Percentiles rank a stretch among this genome's conserved stretches.
phyloP scores from a whole-genome alignment of 352 stramenopile genomes.

The Globisporangium acanthophoron region DNA sequence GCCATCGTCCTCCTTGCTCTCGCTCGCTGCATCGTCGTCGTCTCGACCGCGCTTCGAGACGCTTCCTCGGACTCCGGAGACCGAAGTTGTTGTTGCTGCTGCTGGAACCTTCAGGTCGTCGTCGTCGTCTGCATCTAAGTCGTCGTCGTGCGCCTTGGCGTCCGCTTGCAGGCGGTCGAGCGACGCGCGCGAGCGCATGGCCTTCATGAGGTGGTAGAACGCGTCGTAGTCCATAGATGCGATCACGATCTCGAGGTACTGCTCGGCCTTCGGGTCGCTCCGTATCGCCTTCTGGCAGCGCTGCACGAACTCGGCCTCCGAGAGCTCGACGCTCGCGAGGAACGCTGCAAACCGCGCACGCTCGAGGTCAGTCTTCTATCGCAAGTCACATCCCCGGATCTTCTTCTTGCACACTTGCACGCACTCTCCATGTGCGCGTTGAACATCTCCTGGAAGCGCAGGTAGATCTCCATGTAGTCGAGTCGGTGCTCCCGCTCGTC shows the following conservation, averaged over 20 bases:
- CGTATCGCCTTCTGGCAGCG: slow-evolving; percentile 51
- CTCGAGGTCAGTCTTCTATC: neutral
- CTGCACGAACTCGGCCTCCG: slow-evolving; percentile 53
- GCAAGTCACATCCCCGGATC: no score
- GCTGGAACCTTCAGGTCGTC: slow-evolving; percentile 3
- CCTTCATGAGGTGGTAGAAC: slow-evolving; percentile 71
- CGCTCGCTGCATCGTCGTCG: neutral
- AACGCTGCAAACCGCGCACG: slow-evolving; percentile 30
- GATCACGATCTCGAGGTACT: slow-evolving; percentile 72
- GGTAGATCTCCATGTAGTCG: slow-evolving; percentile 71
- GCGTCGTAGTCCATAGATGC: slow-evolving; percentile 77
- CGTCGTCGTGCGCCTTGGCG: slow-evolving; percentile 17
- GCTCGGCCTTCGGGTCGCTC: slow-evolving; percentile 46
- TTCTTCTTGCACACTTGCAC: no score
- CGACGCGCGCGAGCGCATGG: slow-evolving; percentile 49
- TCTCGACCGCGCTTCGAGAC: slow-evolving; percentile 1
- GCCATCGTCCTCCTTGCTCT: neutral
- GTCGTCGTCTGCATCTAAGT: neutral
- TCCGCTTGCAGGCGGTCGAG: slow-evolving; percentile 31
- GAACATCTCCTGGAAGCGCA: slow-evolving; percentile 68
- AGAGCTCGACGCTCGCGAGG: slow-evolving; percentile 33
- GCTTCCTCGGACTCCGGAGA: neutral
- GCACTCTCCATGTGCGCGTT: slow-evolving; percentile 57
- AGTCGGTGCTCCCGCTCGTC: slow-evolving; percentile 64
- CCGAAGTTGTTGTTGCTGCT: neutral